A percentile compares a stretch with the other conserved stretches of the same genome.
phyloP scores from a whole-genome alignment of 2,329 filamentous ascomycete species.

The Lachnum nothofagi region DNA sequence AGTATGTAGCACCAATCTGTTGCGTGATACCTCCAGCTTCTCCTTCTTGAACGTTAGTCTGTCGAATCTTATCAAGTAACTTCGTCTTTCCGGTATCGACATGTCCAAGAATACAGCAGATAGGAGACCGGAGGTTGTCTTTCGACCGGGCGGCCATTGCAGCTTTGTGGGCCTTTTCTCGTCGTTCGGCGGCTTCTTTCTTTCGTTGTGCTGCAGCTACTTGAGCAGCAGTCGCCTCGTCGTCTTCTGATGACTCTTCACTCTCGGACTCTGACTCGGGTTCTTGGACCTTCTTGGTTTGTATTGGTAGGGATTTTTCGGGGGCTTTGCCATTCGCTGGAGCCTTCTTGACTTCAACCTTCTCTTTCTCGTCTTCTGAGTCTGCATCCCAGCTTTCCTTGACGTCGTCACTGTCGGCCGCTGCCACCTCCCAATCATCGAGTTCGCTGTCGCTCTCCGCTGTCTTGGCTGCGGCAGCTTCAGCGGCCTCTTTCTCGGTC shows the following conservation, averaged over 20 bases:
- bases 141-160: conserved; percentile 85
- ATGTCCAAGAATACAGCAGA: conserved; percentile 99
- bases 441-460: conserved; percentile 57
- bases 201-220: conserved; percentile 72
- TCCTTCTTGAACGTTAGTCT: conserved; percentile 97
- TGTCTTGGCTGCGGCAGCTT: conserved; percentile 49
- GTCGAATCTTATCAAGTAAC: conserved; percentile 93
- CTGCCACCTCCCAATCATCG: conserved; percentile 83
- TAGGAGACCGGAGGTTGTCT: conserved; percentile 92
- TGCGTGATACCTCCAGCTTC: conserved; percentile 99
- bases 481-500: conserved; percentile 53
- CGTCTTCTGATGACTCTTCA: conserved; percentile 64
- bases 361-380: conserved; percentile 60
- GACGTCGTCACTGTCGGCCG: conserved; percentile 68
- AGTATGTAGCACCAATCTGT: conserved; percentile 99
- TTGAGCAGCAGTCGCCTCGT: conserved; percentile 68
- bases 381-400: conserved; percentile 96
- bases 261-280: conserved; percentile 50
- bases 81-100: conserved; percentile 99
- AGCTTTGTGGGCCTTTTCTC: conserved; percentile 85
- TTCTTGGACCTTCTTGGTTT: conserved; percentile 36
- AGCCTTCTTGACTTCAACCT: conserved; percentile 31
- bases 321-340: conserved; percentile 19
- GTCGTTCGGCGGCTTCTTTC: conserved; percentile 79
- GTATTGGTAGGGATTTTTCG: conserved; percentile 19